Conservation (phyloP, 768 basidiomycete species). For the Porphyrellus cyaneotinctus region DNA sequence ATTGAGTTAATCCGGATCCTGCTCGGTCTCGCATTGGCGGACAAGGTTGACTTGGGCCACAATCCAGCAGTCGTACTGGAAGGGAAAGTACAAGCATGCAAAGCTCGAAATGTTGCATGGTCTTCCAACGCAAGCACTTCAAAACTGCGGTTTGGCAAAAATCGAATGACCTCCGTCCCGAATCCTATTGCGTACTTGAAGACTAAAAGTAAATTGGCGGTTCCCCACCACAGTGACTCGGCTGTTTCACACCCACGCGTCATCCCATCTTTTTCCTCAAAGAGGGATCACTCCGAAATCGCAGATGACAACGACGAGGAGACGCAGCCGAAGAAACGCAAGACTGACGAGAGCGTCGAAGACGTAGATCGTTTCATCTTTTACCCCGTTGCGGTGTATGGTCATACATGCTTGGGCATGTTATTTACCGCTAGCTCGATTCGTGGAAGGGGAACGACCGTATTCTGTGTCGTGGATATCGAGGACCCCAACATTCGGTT, state of each 20-base stretch:
- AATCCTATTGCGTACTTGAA: background rate
- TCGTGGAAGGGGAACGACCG: too few relatives aligned
- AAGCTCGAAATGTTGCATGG: background rate
- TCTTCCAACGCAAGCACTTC: background rate
- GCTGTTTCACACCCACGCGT: background rate
- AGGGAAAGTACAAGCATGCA: background rate
- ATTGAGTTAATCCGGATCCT: slow-evolving; percentile 8
- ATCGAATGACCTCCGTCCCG: background rate
- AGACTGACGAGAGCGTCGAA: background rate
- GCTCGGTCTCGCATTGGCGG: slow-evolving; percentile 12
- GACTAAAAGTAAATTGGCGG: background rate
- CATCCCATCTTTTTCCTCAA: background rate
- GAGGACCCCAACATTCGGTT: too few relatives aligned
- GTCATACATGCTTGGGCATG: background rate
- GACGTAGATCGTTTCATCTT: background rate
- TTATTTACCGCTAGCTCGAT: slow-evolving; percentile 11
- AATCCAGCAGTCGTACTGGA: background rate
- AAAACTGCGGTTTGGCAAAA: background rate
- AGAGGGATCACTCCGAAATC: background rate
- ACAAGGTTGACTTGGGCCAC: slow-evolving; percentile 5
- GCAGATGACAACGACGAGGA: background rate
- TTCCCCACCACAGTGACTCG: background rate
- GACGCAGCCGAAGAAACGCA: background rate
- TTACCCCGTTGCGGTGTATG: slow-evolving; percentile 3
- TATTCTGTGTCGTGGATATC: too few relatives aligned